Base-by-base conservation (phyloP, 2,329 filamentous ascomycete genomes). In the Zopfia rhizophila region DNA sequence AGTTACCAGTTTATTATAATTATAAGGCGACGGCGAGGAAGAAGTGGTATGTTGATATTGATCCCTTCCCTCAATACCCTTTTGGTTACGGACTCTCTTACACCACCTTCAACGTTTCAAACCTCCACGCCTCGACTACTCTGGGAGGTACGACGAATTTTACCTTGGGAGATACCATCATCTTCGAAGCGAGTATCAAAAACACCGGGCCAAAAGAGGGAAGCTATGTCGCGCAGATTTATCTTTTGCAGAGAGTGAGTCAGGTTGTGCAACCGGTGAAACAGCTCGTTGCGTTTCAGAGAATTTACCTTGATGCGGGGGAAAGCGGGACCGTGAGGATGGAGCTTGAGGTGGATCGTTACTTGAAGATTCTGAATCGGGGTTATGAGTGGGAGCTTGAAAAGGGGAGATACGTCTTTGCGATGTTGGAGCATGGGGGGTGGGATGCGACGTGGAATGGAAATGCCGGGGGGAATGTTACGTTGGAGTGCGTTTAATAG, bases 1-100 rank as follows among this genome's bases (percentile, higher is more conserved):
- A 88, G 55, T 83, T 85, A 7, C 86, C 86, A 0, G 82, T 85
- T 0, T 87, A 82, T 68, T 79, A 84, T 65, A 89, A 85, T 66
- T 90, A 85, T 38, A 53, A 53, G 29, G 49, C 51, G 32, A 58
- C 55, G 80, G 84, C 84, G 0, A 84, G 84, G 40, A 85, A 88
- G 69, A 85, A 87, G 62, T 71, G 79, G 37, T 78, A 82, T 51
- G 81, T 86, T 0, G 66, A 75, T 10, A 76, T 84, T 36, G 69
- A 47, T 65, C 68, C 22, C 38, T 55, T 77, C 31, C 79, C 82
- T 2, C 79, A 82, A 40, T 86, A 79, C 62, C 78, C 80, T 40
- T 86, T 86, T 53, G 83, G 83, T 48, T 78, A 84, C 65, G 83
- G 83, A 3, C 75, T 85, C 4, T 82, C 84, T 2, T 89, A 88